These are phyloP conservation scores for Talaromyces trachyspermus DNA, from an alignment of 495 filamentous ascomycete species.

Conservation along the genomic window DNA sequence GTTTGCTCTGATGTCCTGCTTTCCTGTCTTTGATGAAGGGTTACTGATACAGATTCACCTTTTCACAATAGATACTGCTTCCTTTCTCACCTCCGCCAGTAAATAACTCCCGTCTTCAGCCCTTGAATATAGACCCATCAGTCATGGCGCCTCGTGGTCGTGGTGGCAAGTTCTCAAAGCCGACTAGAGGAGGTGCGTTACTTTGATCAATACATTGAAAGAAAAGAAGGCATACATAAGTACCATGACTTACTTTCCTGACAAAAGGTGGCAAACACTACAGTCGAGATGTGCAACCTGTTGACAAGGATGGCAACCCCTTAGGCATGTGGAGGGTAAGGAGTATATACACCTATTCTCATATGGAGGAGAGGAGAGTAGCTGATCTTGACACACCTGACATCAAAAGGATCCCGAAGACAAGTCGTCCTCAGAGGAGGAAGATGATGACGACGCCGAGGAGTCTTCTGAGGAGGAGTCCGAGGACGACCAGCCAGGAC, in stretches of 20 bases:
- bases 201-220: background rate
- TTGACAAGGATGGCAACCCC: conserved; percentile 75
- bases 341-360: conserved; percentile 7
- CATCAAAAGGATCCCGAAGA: conserved; percentile 8
- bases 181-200: conserved; percentile 74
- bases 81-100: too few relatives aligned
- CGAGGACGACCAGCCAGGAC: conserved; percentile 32
- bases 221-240: background rate
- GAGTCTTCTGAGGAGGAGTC: conserved; percentile 22
- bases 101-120: too few relatives aligned
- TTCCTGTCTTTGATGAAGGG: too few relatives aligned
- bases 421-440: background rate
- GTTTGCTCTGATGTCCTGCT: too few relatives aligned
- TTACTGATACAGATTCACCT: too few relatives aligned
- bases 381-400: background rate
- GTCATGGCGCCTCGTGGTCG: conserved; percentile 53
- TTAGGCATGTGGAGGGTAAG: conserved; percentile 68
- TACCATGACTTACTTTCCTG: conserved; percentile 1
- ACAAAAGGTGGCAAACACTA: conserved; percentile 81
- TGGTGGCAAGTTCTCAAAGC: conserved; percentile 91
- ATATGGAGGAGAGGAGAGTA: background rate
- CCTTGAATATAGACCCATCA: background rate
- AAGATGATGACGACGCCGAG: conserved; percentile 35
- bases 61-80: too few relatives aligned
- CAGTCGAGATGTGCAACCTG: conserved; percentile 77